A percentile compares a stretch with the other conserved stretches of the same genome.
Evolutionary conservation across 257 asterid species (phyloP).

Genomic region (Prunella vulgaris): DNA sequence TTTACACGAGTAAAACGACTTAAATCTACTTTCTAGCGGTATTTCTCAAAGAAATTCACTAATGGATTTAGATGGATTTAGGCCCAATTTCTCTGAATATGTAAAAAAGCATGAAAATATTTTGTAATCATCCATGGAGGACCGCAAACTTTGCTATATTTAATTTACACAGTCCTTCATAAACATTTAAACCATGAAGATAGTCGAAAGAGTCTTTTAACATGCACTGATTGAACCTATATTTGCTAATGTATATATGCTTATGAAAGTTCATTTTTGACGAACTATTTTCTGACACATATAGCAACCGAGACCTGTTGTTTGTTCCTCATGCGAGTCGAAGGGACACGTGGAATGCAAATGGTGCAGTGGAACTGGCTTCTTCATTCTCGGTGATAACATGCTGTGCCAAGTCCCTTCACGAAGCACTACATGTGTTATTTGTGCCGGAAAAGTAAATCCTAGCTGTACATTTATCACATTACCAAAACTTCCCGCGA

Average conservation of each 20-base stretch:
- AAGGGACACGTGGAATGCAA: slow-evolving; percentile 81
- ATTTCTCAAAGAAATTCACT: not conserved
- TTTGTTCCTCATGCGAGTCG: slow-evolving; percentile 70
- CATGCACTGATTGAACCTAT: not conserved
- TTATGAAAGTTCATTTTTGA: not conserved
- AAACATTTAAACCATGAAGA: not conserved
- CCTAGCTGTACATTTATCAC: not conserved
- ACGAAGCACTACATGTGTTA: slow-evolving; percentile 72
- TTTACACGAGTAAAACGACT: not conserved
- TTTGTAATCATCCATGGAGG: not conserved
- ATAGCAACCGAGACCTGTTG: slow-evolving; percentile 90
- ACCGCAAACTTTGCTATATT: not conserved
- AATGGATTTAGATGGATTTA: not conserved
- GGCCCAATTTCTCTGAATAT: not conserved
- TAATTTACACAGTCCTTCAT: not conserved
- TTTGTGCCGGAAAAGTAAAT: slow-evolving; percentile 76
- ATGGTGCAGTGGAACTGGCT: slow-evolving; percentile 96
- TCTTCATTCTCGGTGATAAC: slow-evolving; percentile 90
- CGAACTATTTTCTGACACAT: slow-evolving; percentile 14
- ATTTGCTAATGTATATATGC: too few relatives aligned
- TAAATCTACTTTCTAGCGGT: too few relatives aligned
- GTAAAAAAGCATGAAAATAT: not conserved
- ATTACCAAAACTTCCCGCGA: not conserved
- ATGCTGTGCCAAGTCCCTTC: slow-evolving; percentile 96
- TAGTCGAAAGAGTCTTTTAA: not conserved